Conservation (phyloP, 1,139 yeast genomes). For the Pichia sp. region DNA sequence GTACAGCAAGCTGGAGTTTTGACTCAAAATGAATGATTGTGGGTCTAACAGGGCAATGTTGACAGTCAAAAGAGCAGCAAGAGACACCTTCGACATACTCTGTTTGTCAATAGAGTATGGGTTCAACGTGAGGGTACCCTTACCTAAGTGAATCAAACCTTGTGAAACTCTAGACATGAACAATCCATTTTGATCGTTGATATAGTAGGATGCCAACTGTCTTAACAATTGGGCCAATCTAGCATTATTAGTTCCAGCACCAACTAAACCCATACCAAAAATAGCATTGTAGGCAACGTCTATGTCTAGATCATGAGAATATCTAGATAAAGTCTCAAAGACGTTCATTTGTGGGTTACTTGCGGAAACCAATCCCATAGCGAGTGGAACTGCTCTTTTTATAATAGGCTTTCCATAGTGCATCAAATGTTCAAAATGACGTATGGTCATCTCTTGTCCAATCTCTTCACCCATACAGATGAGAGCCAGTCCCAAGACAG, state of each 20-base stretch:
- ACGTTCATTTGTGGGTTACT: conserved; percentile 97
- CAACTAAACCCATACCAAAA: conserved; percentile 95
- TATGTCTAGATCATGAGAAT: conserved; percentile 91
- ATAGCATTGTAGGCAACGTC: conserved; percentile 95
- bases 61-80: conserved; percentile 85
- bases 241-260: conserved; percentile 98
- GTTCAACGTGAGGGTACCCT: conserved; percentile 84
- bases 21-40: conserved; percentile 58
- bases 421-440: conserved; percentile 96
- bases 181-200: conserved; percentile 82
- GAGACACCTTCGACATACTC: conserved; percentile 78
- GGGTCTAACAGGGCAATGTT: conserved; percentile 85
- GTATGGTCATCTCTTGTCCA: conserved; percentile 95
- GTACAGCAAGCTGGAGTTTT: conserved; percentile 57
- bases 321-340: conserved; percentile 90
- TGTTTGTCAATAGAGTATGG: conserved; percentile 90
- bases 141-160: conserved; percentile 92
- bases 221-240: conserved; percentile 93
- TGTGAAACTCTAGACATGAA: conserved; percentile 94
- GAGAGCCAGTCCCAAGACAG: conserved; percentile 90
- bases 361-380: conserved; percentile 91
- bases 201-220: conserved; percentile 89
- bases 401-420: conserved; percentile 93
- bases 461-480: conserved; percentile 98
- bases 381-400: conserved; percentile 93